Conservation (phyloP, 495 filamentous ascomycete species). For the Penicillium tannophilum region DNA sequence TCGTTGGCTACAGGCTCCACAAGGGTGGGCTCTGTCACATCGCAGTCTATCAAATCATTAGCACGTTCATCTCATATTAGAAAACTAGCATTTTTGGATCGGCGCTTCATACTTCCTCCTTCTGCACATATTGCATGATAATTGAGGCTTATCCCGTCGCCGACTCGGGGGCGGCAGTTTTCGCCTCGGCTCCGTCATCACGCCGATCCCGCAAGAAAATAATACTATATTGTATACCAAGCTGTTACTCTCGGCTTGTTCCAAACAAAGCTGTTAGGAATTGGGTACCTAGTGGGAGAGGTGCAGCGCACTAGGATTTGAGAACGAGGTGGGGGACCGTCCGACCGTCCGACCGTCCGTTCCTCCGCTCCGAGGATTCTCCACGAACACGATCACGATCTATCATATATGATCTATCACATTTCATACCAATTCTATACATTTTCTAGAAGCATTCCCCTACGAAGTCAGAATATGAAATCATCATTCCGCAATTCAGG, state of each 20-base stretch:
- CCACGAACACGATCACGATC: background rate
- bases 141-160: constrained; percentile 36
- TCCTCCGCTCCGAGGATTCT: constrained; percentile 7
- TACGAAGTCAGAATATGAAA: background rate
- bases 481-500: background rate
- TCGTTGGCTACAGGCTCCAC: constrained; percentile 31
- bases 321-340: background rate
- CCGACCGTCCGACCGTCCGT: constrained; percentile 16
- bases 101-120: constrained; percentile 28
- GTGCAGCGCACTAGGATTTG: background rate
- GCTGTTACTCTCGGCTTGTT: background rate
- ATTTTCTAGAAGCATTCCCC: background rate
- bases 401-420: background rate
- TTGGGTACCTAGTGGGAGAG: background rate
- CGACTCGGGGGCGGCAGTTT: constrained; percentile 27
- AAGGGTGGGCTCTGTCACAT: constrained; percentile 34
- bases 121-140: constrained; percentile 36
- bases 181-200: constrained; percentile 9
- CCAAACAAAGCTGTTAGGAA: background rate
- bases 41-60: constrained; percentile 20
- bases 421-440: background rate
- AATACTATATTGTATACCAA: background rate
- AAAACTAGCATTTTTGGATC: background rate
- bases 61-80: background rate
- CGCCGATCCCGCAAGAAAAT: background rate